Conservation (phyloP, 2,329 filamentous ascomycete genomes). For the Blumeria hordei region DNA sequence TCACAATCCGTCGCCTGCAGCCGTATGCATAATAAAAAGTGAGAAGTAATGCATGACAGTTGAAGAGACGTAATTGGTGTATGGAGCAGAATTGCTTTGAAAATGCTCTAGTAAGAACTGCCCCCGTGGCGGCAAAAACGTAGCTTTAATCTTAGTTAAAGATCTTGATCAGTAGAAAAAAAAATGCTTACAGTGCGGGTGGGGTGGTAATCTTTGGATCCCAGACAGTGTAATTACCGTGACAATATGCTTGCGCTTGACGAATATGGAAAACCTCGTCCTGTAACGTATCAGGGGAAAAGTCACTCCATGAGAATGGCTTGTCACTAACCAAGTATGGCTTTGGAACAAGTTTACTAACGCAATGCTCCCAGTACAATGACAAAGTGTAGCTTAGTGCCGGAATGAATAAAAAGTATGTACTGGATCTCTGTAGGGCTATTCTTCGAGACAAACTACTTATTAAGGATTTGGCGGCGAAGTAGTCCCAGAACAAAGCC, state of each 20-base stretch:
- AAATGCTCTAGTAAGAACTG: constrained; percentile 15
- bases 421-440: not conserved
- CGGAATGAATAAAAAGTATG: not conserved
- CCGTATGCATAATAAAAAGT: constrained; percentile 14
- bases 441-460: no score
- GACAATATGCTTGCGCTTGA: constrained; percentile 73
- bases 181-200: constrained; percentile 44
- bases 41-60: constrained; percentile 21
- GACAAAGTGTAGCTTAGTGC: constrained; percentile 1
- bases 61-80: constrained; percentile 23
- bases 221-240: constrained; percentile 52
- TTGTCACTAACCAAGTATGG: constrained; percentile 11
- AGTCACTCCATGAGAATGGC: not conserved
- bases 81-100: not conserved
- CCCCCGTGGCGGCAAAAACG: constrained; percentile 18
- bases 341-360: constrained; percentile 10
- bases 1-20: constrained; percentile 9
- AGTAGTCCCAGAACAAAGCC: no score
- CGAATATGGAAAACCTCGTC: constrained; percentile 78
- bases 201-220: constrained; percentile 96
- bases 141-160: constrained; percentile 18
- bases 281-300: constrained; percentile 19
- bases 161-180: not conserved
- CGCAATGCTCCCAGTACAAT: constrained; percentile 10
- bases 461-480: no score